Base-by-base conservation (phyloP, 169 alveolate species). In the Plasmodium gonderi region DNA sequence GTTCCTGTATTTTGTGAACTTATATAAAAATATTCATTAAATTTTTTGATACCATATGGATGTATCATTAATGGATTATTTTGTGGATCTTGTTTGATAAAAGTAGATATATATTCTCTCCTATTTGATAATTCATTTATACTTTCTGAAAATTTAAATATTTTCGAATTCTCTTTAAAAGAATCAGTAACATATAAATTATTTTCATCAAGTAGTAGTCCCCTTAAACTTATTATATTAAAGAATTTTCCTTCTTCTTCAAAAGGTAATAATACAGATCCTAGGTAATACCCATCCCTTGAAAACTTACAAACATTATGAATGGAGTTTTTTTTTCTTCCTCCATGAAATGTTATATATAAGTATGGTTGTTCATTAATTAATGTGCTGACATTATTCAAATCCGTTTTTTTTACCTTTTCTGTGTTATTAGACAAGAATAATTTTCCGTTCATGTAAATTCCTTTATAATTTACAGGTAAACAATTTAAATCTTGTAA, bases 1-100 rank as follows among this genome's bases (percentile, higher is more conserved):
- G 91, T 78, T 8, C 94, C 82, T 26, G 94, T 90, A 45, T 90
- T 90, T 72, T 90, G 94, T 36, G 94, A 76, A 64, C 94, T 90
- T 26, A 90, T 29, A 79, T 90, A 90, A 78, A 90, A 90, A 23
- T 78, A 90, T 9, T 90, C 77, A n/a, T 90, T 40, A 77, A 72
- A 7, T 7, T 67, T 78, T 78, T 90, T 76, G 65, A 90, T 90
- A 5, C 91, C 94, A 76, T 90, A 90, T 17, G 94, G 94, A 17
- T 90, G 94, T 17, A 77, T 77, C 94, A 90, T 90, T 47, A 90
- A 72, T n/a, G 94, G 94, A 44, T 90, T 90, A 8, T 11, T 44
- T 40, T 76, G 47, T 7, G 26, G 54, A 69, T 90, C 65, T 12
- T 90, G 94, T 60, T 20, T 5, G 14, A 90, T 90, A 67, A 90